Base-by-base conservation (phyloP, 805 yeast genomes). In the Myxozyma udenii region DNA sequence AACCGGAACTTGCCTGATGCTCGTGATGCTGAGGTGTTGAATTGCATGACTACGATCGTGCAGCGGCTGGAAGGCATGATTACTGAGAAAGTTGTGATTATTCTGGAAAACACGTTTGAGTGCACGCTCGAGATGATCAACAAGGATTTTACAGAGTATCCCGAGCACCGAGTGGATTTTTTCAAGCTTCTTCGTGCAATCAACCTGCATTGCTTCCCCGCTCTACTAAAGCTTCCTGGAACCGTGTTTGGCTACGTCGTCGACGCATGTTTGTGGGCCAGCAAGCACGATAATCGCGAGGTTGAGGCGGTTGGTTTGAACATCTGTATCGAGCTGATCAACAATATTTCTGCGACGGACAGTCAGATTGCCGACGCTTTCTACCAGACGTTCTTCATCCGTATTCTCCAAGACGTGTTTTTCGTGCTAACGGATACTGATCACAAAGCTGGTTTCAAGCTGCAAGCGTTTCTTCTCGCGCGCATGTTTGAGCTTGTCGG, bases 221-320 rank as follows among this genome's bases (percentile, higher is more conserved):
- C 97, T 0, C 76, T 93, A 60, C 75, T 88, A 54, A 86, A 88
- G 68, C 78, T 93, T 58, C 95, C 97, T 7, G 91, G 95, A 2
- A 89, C 82, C 57, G 95, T 95, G 22, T 91, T 93, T 78, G 89
- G 86, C 66, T 78, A 88, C 53, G 84, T 93, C 51, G 82, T 93
- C 54, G 91, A 89, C 71, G 95, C 98, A 2, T 90, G 95, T 41
- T 75, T 93, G 64, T 93, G 99, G 99, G 97, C 98, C 0, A 87
- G 93, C 69, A 91, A 93, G 71, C 99, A 93, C 69, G 93, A 90
- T 65, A 90, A 93, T 70, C 82, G 98, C 68, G 98, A 91, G 50
- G 97, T 93, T 50, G 98, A 93, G 70, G 90, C 85, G 58, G 84
- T 84, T 49, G 99, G 98, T 24, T 78, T 93, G 62, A 79, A 84